phyloP scores from a whole-genome alignment of 164 flowering plant species.

The Vitis amurensis region DNA sequence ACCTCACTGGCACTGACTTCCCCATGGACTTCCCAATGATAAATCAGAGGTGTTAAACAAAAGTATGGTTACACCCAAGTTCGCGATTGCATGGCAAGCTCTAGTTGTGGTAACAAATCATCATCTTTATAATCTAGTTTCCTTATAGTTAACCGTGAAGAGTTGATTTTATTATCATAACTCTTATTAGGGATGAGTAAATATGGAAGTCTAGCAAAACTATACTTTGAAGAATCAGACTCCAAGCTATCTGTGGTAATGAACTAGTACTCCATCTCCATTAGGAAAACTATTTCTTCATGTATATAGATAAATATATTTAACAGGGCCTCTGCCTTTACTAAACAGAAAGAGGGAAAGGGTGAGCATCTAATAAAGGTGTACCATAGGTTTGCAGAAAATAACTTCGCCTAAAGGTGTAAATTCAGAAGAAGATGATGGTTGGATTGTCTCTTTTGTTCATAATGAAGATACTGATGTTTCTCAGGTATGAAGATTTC shows the following conservation, averaged over 20 bases:
- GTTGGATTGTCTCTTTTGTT: conserved; percentile 58
- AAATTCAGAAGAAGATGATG: conserved; percentile 55
- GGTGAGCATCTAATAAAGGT: conserved; percentile 35
- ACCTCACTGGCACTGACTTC: conserved; percentile 36
- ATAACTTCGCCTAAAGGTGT: conserved; percentile 36
- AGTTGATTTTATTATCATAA: too few relatives aligned
- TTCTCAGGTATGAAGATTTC: conserved; percentile 38
- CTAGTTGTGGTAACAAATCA: conserved; percentile 28
- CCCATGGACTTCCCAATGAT: conserved; percentile 64
- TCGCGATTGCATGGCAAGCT: conserved; percentile 41
- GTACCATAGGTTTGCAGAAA: conserved; percentile 48
- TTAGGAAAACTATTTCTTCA: too few relatives aligned
- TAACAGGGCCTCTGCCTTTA: too few relatives aligned
- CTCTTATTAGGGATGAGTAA: conserved; percentile 38
- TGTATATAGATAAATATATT: too few relatives aligned
- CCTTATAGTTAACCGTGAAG: too few relatives aligned
- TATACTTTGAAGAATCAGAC: conserved; percentile 32
- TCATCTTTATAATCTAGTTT: too few relatives aligned
- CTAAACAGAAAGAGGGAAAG: conserved; percentile 1
- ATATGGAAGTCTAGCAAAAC: conserved; percentile 59
- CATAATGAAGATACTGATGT: conserved; percentile 53
- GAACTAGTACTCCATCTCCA: background rate
- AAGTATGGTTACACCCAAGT: conserved; percentile 47
- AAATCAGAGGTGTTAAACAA: conserved; percentile 40
- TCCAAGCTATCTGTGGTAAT: background rate